These are phyloP conservation scores for Eragrostis nindensis DNA, from an alignment of 176 grass and related monocot genomes.

Conservation along the genomic window DNA sequence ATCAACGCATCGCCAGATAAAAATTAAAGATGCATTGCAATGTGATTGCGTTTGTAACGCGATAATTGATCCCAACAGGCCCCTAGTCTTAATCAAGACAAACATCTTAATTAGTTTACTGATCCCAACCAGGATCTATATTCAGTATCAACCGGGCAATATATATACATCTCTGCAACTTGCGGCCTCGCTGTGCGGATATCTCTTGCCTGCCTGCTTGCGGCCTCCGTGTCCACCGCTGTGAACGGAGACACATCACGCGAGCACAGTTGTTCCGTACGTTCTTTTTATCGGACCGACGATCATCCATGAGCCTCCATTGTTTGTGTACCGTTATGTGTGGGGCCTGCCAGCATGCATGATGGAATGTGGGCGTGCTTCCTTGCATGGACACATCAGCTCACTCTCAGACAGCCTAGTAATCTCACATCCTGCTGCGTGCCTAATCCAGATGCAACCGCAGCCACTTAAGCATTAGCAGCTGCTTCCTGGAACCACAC, in stretches of 20 bases:
- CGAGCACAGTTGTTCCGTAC: conserved; percentile 9
- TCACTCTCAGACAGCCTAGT: conserved; percentile 25
- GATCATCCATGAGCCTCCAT: not conserved
- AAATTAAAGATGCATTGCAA: not conserved
- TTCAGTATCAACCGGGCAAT: not conserved
- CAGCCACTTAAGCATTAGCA: conserved; percentile 40
- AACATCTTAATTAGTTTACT: not conserved
- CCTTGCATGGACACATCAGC: conserved; percentile 36
- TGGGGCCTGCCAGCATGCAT: not conserved
- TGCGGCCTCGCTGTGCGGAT: not conserved
- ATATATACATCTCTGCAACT: not conserved
- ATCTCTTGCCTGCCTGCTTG: not conserved
- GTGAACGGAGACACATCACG: conserved; percentile 21
- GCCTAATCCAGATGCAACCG: conserved; percentile 50
- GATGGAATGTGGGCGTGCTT: conserved; percentile 41
- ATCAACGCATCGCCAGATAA: not conserved
- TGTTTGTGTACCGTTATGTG: conserved; percentile 33
- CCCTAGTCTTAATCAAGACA: not conserved
- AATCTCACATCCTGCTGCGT: conserved; percentile 18
- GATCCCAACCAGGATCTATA: not conserved
- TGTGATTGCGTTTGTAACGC: too few relatives aligned
- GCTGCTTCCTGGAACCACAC: conserved; percentile 45
- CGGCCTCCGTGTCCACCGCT: not conserved
- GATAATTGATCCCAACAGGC: not conserved
- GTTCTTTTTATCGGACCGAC: conserved; percentile 4